Evolutionary conservation across 441 rosid genomes (phyloP).

Genomic region (Adansonia gregorii): DNA sequence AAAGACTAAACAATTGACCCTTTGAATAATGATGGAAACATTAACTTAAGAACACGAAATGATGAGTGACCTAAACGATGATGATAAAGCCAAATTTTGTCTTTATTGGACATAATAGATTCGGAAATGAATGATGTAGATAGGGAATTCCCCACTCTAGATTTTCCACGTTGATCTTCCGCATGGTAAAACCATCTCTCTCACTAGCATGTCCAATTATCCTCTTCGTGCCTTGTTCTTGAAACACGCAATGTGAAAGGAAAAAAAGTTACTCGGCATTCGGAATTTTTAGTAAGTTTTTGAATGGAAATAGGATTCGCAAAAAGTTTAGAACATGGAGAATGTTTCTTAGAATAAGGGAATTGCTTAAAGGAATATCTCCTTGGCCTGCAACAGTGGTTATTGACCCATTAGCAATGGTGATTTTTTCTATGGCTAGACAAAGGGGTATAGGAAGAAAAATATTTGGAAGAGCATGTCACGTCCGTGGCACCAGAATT

Average conservation of each 20-base stretch:
- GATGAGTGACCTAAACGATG: neutral
- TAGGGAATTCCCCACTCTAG: neutral
- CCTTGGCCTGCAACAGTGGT: too few species aligned
- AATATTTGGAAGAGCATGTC: too few species aligned
- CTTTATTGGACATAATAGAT: neutral
- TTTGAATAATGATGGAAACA: neutral
- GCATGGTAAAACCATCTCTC: neutral
- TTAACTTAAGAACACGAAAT: neutral
- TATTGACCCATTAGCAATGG: too few species aligned
- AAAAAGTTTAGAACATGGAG: too few species aligned
- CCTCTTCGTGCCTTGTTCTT: neutral
- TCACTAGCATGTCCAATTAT: neutral
- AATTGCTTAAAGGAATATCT: too few species aligned
- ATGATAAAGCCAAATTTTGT: neutral
- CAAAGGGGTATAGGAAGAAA: too few species aligned
- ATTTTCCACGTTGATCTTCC: neutral
- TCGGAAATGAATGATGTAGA: neutral
- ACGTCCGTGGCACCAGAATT: too few species aligned
- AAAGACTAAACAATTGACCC: too few species aligned
- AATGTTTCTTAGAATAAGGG: too few species aligned
- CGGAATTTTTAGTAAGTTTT: neutral
- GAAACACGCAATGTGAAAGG: neutral
- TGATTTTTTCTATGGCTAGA: too few species aligned
- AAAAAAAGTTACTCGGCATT: neutral
- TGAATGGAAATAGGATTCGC: too few species aligned